These are phyloP conservation scores for Trametes meyenii DNA, from an alignment of 768 basidiomycete genomes.

Conservation along the genomic window DNA sequence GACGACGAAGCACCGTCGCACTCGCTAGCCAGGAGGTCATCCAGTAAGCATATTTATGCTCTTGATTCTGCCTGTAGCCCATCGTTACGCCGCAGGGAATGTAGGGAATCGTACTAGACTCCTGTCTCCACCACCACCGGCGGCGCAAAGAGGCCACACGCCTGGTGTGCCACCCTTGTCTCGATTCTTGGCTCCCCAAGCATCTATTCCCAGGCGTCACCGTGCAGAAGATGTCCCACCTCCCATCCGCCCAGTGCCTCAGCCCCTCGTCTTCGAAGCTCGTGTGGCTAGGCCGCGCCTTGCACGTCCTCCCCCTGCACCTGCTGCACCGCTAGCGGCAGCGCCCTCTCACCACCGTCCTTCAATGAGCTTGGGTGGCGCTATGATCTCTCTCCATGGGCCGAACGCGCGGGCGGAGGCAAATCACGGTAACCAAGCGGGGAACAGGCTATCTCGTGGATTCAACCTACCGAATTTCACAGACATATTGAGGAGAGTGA, in stretches of 20 bases:
- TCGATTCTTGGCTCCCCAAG: conserved; percentile 35
- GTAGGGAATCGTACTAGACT: conserved; percentile 16
- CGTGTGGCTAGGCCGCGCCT: conserved; percentile 32
- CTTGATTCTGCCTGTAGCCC: not conserved
- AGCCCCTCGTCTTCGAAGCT: conserved; percentile 57
- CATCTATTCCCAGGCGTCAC: conserved; percentile 44
- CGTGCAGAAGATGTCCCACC: conserved; percentile 30
- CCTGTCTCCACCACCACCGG: conserved; percentile 42
- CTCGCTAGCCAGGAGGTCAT: conserved; percentile 3
- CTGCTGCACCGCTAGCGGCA: conserved; percentile 38
- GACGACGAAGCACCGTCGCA: conserved; percentile 40
- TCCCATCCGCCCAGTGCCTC: conserved; percentile 48
- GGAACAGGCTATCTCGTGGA: conserved; percentile 7
- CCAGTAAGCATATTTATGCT: conserved; percentile 14
- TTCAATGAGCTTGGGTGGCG: conserved; percentile 67
- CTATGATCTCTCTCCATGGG: conserved; percentile 49
- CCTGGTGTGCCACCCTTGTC: conserved; percentile 65
- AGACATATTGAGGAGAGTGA: conserved; percentile 16
- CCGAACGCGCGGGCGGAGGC: conserved; percentile 28
- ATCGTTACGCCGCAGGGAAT: not conserved
- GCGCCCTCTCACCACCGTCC: conserved; percentile 60
- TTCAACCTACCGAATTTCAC: conserved; percentile 15
- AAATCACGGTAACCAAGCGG: conserved; percentile 12
- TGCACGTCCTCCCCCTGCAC: conserved; percentile 29
- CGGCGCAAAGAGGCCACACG: conserved; percentile 38